Conservation (phyloP, 169 alveolate species). For the Cryptosporidium canis region DNA sequence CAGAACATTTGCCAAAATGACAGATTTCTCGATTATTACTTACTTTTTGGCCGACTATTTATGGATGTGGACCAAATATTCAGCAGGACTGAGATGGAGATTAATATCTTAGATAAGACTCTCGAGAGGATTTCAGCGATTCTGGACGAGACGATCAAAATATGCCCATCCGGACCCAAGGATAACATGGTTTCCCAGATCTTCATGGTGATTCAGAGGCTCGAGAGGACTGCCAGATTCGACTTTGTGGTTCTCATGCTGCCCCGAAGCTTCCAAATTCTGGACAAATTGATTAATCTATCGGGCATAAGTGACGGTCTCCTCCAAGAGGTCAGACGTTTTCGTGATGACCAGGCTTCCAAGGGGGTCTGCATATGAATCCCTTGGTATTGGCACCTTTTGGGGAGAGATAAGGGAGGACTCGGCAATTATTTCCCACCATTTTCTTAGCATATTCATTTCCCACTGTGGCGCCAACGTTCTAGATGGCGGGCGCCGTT, state of each 20-base stretch:
- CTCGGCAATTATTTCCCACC: neutral
- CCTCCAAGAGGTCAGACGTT: neutral
- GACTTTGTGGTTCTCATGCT: conserved; percentile 18
- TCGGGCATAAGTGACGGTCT: neutral
- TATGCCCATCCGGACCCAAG: neutral
- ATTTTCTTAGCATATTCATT: neutral
- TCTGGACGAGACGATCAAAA: neutral
- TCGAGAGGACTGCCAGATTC: neutral
- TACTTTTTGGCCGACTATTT: conserved; percentile 3
- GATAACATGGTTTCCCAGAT: neutral
- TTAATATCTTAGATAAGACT: neutral
- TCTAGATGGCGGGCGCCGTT: conserved; percentile 46
- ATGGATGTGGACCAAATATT: neutral
- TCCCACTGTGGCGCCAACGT: neutral
- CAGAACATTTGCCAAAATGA: conserved; percentile 5
- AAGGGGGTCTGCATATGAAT: neutral
- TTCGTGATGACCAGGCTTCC: neutral
- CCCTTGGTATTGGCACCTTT: neutral
- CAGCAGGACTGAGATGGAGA: conserved; percentile 15
- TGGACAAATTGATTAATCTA: neutral
- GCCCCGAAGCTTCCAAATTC: neutral
- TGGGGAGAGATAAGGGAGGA: neutral
- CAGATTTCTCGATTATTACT: conserved; percentile 25
- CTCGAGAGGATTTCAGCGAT: conserved; percentile 29
- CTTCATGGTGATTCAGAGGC: neutral